These are phyloP conservation scores for Geranomyces michiganensis DNA, from an alignment of 192 early-diverging fungal genomes.

Conservation along the genomic window DNA sequence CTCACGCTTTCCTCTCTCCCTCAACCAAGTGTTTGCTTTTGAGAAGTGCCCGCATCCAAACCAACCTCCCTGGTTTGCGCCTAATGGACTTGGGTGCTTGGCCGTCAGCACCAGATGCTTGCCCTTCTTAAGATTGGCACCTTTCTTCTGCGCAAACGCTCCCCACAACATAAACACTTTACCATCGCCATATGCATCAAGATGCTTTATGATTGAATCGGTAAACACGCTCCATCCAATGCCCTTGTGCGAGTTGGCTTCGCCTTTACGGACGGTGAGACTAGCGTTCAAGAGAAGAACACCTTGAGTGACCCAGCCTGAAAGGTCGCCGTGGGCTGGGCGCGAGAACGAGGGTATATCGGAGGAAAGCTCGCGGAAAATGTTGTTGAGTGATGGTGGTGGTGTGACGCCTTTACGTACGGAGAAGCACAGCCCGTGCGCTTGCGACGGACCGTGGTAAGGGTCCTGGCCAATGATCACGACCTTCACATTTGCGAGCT, in stretches of 20 bases:
- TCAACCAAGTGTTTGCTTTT: slow-evolving; percentile 84
- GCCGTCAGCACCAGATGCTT: slow-evolving; percentile 83
- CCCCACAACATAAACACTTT: slow-evolving; percentile 98
- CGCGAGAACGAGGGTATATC: slow-evolving; percentile 72
- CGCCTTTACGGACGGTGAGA: slow-evolving; percentile 79
- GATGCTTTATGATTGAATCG: slow-evolving; percentile 74
- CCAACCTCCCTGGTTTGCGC: slow-evolving; percentile 80
- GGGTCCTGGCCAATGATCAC: slow-evolving; percentile 96
- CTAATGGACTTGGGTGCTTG: slow-evolving; percentile 90
- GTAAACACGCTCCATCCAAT: slow-evolving; percentile 89
- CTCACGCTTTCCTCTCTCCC: slow-evolving; percentile 50
- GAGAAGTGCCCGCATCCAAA: slow-evolving; percentile 86
- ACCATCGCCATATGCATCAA: slow-evolving; percentile 57
- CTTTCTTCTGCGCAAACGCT: slow-evolving; percentile 84
- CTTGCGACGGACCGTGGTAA: slow-evolving; percentile 77
- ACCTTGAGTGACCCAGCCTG: slow-evolving; percentile 50
- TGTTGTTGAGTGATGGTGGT: slow-evolving; percentile 91
- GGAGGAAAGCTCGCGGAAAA: slow-evolving; percentile 76
- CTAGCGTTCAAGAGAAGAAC: slow-evolving; percentile 89
- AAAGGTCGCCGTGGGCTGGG: slow-evolving; percentile 70
- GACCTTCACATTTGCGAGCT: slow-evolving; percentile 67
- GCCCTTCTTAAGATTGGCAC: slow-evolving; percentile 68
- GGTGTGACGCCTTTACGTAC: slow-evolving; percentile 72
- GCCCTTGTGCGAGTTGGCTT: slow-evolving; percentile 78
- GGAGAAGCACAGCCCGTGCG: slow-evolving; percentile 89